phyloP scores from a whole-genome alignment of 2,329 filamentous ascomycete species.

The Juglanconis sp. region DNA sequence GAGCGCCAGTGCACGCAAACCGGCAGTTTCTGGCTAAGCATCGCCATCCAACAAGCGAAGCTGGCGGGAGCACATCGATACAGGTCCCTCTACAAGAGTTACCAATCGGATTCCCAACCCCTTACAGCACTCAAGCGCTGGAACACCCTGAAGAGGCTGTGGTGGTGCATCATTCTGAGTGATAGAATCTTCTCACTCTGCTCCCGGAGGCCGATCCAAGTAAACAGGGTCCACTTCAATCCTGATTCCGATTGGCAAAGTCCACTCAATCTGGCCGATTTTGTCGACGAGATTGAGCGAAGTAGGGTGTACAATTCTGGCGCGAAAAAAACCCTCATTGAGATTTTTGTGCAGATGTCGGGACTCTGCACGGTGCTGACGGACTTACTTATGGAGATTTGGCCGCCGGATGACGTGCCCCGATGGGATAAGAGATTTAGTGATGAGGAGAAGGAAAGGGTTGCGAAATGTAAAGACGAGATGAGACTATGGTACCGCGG shows the following conservation, averaged over 20 bases:
- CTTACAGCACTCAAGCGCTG: slow-evolving; percentile 1
- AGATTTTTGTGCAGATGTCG: slow-evolving; percentile 43
- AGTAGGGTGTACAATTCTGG: slow-evolving; percentile 44
- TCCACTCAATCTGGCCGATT: slow-evolving; percentile 39
- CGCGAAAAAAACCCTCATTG: slow-evolving; percentile 42
- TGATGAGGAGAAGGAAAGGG: slow-evolving; percentile 28
- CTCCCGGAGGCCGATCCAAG: slow-evolving; percentile 31
- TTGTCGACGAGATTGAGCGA: slow-evolving; percentile 39
- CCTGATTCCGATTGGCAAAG: slow-evolving; percentile 26
- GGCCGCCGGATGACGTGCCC: slow-evolving; percentile 39
- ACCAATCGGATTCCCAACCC: slow-evolving; percentile 28
- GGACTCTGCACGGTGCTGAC: slow-evolving; percentile 45
- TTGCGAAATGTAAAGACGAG: slow-evolving; percentile 34
- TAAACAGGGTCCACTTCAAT: slow-evolving; percentile 28
- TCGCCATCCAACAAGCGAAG: slow-evolving; percentile 48
- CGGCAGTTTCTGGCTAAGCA: slow-evolving; percentile 43
- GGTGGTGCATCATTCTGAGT: slow-evolving; percentile 36
- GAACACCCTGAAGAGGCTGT: slow-evolving; percentile 31
- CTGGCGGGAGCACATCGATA: slow-evolving; percentile 43
- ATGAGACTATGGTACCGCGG: slow-evolving; percentile 39
- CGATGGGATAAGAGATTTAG: slow-evolving; percentile 35
- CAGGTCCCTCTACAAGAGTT: slow-evolving; percentile 18
- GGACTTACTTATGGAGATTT: slow-evolving; percentile 43
- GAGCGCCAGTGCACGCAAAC: slow-evolving; percentile 25
- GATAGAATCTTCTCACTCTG: slow-evolving; percentile 34